Evolutionary conservation across 129 eudicot species (phyloP), one percentile per base, ranked within the genome.

Genomic region (Flaveria bidentis): DNA sequence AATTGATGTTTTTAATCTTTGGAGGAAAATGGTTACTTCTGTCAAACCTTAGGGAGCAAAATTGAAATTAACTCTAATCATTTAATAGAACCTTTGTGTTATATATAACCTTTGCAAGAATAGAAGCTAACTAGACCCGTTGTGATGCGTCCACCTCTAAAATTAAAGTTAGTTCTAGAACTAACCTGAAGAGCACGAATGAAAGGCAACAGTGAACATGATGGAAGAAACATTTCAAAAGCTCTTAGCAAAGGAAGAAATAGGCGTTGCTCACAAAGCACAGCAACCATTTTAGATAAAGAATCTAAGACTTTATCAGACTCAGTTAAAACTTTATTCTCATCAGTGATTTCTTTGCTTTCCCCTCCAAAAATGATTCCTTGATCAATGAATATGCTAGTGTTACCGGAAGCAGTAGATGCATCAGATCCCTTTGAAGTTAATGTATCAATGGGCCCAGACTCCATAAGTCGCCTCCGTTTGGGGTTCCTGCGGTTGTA

Each of bases 171-270:
- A 28, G 62, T 78, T 67, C 26, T 2, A 17, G 26, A 66, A n/a
- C 36, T 57, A 69, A 93, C 98, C 98, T 93, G 98, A 71, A 93
- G 98, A 71, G 97, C 97, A 16, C 98, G 98, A 71, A 93, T 82
- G 84, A 93, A 93, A 61, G 98, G 93, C 73, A 93, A 83, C 50
- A 93, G 89, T 15, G 96, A 84, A 81, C 97, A 93, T 60, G 93
- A 90, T 11, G 98, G 98, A 61, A 93, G 98, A 66, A 93, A 93
- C 89, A 93, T 88, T 79, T 93, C 98, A 75, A 93, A 88, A 69
- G 98, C 98, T 82, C 88, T 85, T 30, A 93, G 87, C 85, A 93
- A 79, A 62, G 96, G 98, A 88, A 85, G 96, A 81, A 90, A 93
- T 20, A 90, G 82, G 18, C 79, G 86, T 70, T 93, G 96, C 81